Evolutionary conservation across 2,329 filamentous ascomycete genomes (phyloP).

Genomic region (Fusarium pininemorale): DNA sequence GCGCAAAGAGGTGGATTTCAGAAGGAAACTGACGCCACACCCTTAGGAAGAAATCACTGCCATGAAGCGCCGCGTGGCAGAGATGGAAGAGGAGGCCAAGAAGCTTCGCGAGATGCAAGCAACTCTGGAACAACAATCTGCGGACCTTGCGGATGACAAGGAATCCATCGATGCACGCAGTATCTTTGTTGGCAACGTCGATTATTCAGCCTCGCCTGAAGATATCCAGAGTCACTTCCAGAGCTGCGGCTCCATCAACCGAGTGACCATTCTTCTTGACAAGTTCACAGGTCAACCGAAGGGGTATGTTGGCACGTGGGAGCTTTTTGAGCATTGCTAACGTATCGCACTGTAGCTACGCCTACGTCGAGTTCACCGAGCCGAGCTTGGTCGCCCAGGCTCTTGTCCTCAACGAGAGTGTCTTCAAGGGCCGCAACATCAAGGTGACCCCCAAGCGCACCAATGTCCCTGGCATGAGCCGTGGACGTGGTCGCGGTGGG

Average conservation of each 20-base stretch:
- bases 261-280: constrained; percentile 95
- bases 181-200: constrained; percentile 98
- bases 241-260: constrained; percentile 96
- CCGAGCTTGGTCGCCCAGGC: constrained; percentile 92
- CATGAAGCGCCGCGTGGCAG: constrained; percentile 86
- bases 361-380: constrained; percentile 98
- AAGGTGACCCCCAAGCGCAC: constrained; percentile 97
- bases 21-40: constrained; percentile 46
- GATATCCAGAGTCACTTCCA: constrained; percentile 98
- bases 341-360: constrained; percentile 72
- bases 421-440: constrained; percentile 93
- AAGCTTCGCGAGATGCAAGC: constrained; percentile 90
- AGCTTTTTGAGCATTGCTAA: constrained; percentile 21
- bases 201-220: constrained; percentile 96
- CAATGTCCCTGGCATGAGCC: constrained; percentile 93
- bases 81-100: constrained; percentile 90
- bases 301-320: constrained; percentile 69
- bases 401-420: constrained; percentile 93
- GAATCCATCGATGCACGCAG: constrained; percentile 95
- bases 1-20: constrained; percentile 43
- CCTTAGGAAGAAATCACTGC: constrained; percentile 80
- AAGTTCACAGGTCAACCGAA: constrained; percentile 99
- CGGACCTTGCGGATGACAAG: constrained; percentile 88
- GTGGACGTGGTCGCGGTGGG: constrained; percentile 66
- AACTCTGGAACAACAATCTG: constrained; percentile 83